Evolutionary conservation across 2,329 filamentous ascomycete species (phyloP).

Genomic region (Cercospora zeae-maydis): DNA sequence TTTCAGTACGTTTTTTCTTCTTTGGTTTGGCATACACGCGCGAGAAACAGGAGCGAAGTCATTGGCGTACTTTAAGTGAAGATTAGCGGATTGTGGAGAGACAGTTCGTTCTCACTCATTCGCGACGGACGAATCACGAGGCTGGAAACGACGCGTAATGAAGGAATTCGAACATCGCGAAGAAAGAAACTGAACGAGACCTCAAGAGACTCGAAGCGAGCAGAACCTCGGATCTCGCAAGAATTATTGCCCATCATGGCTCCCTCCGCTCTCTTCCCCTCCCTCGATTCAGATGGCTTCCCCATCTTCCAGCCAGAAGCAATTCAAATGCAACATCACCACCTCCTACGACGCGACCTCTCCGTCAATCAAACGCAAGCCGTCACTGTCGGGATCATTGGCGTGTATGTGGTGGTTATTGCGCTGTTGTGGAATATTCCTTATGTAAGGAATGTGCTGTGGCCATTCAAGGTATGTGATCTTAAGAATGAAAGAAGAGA

Average conservation of each 20-base stretch:
- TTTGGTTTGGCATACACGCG: neutral
- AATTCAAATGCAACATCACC: neutral
- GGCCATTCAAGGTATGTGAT: constrained; percentile 68
- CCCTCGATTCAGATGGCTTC: constrained; percentile 2
- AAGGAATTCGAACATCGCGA: neutral
- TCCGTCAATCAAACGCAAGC: constrained; percentile 64
- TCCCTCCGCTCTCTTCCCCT: neutral
- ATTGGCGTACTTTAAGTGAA: neutral
- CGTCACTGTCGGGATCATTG: constrained; percentile 69
- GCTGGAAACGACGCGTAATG: neutral
- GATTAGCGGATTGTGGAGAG: neutral
- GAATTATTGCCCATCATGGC: neutral
- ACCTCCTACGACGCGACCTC: constrained; percentile 52
- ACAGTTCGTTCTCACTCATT: neutral
- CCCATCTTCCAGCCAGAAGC: neutral
- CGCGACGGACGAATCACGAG: neutral
- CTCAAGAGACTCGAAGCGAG: neutral
- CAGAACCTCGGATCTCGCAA: too few relatives aligned
- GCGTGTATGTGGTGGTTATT: constrained; percentile 67
- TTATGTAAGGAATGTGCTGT: constrained; percentile 69
- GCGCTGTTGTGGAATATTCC: constrained; percentile 76
- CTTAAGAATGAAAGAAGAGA: neutral
- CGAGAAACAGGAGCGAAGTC: neutral
- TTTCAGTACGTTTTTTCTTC: neutral
- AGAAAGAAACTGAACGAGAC: neutral